These are phyloP conservation scores for Candida railenensis DNA, from an alignment of 805 yeast species.

Conservation along the genomic window DNA sequence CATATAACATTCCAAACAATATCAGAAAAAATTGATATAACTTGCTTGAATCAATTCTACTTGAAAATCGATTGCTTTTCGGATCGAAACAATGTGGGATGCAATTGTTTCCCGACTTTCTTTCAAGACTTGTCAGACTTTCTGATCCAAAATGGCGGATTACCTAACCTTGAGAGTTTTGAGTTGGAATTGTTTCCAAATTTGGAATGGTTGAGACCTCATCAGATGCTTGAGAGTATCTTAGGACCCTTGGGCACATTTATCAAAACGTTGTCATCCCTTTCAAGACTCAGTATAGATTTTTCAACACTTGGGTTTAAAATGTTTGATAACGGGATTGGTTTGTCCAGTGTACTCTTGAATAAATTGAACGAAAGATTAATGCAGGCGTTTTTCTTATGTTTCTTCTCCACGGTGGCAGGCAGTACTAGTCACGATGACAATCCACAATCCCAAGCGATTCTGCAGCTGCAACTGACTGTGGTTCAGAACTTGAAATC, in stretches of 20 bases:
- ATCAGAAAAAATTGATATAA: constrained; percentile 23
- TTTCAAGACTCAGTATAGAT: constrained; percentile 26
- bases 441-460: neutral
- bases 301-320: constrained; percentile 36
- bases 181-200: constrained; percentile 32
- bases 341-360: constrained; percentile 26
- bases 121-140: constrained; percentile 24
- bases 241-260: constrained; percentile 32
- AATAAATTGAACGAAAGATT: constrained; percentile 32
- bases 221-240: constrained; percentile 27
- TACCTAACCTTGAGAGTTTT: constrained; percentile 29
- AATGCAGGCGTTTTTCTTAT: constrained; percentile 35
- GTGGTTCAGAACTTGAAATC: constrained; percentile 16
- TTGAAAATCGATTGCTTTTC: constrained; percentile 32
- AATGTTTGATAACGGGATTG: constrained; percentile 32
- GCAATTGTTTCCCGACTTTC: constrained; percentile 28
- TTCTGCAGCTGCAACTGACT: neutral
- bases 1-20: constrained; percentile 14
- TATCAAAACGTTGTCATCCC: constrained; percentile 20
- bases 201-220: constrained; percentile 35
- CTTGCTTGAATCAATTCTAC: constrained; percentile 19
- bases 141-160: constrained; percentile 20
- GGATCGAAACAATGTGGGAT: constrained; percentile 16
- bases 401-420: constrained; percentile 15
- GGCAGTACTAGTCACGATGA: constrained; percentile 2